phyloP scores from a whole-genome alignment of 2,329 filamentous ascomycete genomes.

The Trichoderma guizhouense region DNA sequence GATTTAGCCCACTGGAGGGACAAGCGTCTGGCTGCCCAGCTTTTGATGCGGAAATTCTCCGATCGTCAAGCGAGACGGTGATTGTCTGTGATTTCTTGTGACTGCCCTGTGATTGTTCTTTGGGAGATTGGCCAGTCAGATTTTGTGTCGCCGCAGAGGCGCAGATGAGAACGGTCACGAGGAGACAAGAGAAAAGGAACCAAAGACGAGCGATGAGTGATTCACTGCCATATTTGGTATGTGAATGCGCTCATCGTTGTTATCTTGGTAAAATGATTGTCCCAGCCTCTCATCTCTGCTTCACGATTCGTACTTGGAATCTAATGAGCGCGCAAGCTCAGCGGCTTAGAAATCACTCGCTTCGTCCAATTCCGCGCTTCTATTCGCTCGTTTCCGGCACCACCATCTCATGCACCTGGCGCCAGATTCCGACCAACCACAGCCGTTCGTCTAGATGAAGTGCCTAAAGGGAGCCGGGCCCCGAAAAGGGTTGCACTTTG shows the following conservation, averaged over 20 bases:
- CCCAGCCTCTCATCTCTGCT: neutral
- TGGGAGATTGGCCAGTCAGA: neutral
- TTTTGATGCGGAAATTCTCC: neutral
- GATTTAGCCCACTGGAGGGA: neutral
- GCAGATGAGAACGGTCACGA: neutral
- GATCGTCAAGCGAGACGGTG: neutral
- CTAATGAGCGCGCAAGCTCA: neutral
- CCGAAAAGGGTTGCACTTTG: neutral
- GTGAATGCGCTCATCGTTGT: neutral
- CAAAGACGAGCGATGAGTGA: neutral
- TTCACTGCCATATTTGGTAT: neutral
- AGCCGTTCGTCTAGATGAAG: neutral
- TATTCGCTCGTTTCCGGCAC: slow-evolving; percentile 5
- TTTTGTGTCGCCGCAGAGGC: neutral
- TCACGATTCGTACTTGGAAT: neutral
- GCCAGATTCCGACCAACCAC: slow-evolving; percentile 10
- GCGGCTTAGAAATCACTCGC: slow-evolving; percentile 5
- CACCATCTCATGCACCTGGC: neutral
- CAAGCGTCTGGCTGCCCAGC: neutral
- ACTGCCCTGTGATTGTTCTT: neutral
- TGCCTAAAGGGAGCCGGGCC: neutral
- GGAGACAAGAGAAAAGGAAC: neutral
- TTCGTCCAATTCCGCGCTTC: neutral
- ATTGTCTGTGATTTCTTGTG: neutral
- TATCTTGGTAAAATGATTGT: neutral